Evolutionary conservation across 2,329 filamentous ascomycete species (phyloP).

Genomic region (Trichophyton mentagrophytes): DNA sequence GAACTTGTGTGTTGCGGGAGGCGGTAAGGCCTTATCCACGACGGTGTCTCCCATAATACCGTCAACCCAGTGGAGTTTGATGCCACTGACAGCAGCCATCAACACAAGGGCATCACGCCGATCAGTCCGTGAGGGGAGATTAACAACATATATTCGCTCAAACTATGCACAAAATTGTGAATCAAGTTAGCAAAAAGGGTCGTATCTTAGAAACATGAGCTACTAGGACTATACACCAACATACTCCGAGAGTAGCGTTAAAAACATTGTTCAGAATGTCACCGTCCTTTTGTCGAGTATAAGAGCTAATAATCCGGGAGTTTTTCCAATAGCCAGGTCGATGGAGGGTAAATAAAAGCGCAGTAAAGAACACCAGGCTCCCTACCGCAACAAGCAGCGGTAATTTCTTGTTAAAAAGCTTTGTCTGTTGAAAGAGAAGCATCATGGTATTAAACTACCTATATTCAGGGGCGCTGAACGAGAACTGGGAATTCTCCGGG

Average conservation of each 20-base stretch:
- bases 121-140: constrained; percentile 37
- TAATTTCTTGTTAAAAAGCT: background rate
- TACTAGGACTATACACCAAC: background rate
- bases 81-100: constrained; percentile 30
- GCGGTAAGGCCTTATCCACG: constrained; percentile 33
- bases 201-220: background rate
- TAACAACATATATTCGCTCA: constrained; percentile 36
- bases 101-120: constrained; percentile 39
- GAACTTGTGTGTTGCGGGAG: constrained; percentile 13
- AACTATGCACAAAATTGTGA: constrained; percentile 22
- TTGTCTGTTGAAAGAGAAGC: background rate
- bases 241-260: constrained; percentile 1
- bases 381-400: background rate
- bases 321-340: background rate
- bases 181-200: background rate
- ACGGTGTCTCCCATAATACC: constrained; percentile 32
- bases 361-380: background rate
- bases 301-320: background rate
- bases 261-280: background rate
- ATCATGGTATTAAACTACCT: background rate
- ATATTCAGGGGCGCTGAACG: too few species aligned
- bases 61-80: constrained; percentile 35
- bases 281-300: background rate
- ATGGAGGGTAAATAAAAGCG: background rate
- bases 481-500: too few species aligned